Evolutionary conservation across 441 rosid genomes (phyloP), one percentile per base, ranked within the genome.

Genomic region (Corymbia calophylla): DNA sequence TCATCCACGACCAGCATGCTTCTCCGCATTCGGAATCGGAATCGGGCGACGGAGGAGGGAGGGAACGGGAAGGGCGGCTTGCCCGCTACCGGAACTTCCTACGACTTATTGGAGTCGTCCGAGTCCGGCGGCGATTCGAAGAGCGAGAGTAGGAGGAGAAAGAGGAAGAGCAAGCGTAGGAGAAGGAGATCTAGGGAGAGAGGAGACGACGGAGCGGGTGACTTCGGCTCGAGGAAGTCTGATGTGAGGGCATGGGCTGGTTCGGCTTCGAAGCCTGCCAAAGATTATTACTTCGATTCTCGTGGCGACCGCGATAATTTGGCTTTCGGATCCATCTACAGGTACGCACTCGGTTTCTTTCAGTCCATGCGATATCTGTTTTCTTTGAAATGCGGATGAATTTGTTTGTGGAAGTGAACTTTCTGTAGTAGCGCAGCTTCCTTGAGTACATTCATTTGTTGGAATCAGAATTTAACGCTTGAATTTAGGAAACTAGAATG

Each of bases 221-320:
- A 88, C 39, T 92, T 92, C 49, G 89, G 90, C 84, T 93, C 95
- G 39, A 91, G 94, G 56, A 95, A 96, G 92, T 92, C 95, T 0
- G 92, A 89, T 54, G 95, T 91, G 89, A 92, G 91, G 91, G 94
- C 87, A 88, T 93, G 95, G 94, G 94, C 92, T 60, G 94, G 91
- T 88, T 91, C 93, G 89, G 90, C 87, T 88, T 17, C 89, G 51
- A 94, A 93, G 89, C 94, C 94, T 88, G 88, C 93, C 12, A 96
- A 96, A 91, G 99, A 95, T 91, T 98, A 97, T 92, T 96, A 93
- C 94, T 92, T 98, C 86, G 99, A 97, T 91, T 93, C 96, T 88
- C 98, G 94, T 89, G 98, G 98, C 80, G 99, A 98, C 92, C 95
- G 93, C 8, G 97, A 98, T 92, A 97, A 96, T 93, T 93, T 97